phyloP scores from a whole-genome alignment of 2,329 filamentous ascomycete species.

The Arachnopeziza araneosa region DNA sequence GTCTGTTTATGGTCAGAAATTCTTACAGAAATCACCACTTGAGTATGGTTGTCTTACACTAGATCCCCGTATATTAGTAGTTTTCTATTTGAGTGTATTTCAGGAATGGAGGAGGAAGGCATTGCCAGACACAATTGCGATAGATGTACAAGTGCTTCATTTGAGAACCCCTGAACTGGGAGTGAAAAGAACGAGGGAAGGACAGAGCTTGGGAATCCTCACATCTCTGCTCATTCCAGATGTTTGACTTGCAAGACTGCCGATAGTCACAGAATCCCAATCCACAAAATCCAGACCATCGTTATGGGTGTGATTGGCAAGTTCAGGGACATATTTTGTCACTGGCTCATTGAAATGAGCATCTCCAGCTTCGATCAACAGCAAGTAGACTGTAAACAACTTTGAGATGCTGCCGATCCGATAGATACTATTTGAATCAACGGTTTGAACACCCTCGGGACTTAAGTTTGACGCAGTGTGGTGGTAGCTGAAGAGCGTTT shows the following conservation, averaged over 20 bases:
- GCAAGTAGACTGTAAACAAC: conserved; percentile 37
- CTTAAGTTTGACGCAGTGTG: not conserved
- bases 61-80: not conserved
- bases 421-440: conserved; percentile 32
- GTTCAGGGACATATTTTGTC: conserved; percentile 37
- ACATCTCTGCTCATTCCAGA: not conserved
- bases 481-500: not conserved
- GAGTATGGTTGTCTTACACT: not conserved
- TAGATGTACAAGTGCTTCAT: not conserved
- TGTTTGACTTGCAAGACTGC: not conserved
- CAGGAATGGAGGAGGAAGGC: not conserved
- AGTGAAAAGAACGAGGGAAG: not conserved
- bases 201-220: not conserved
- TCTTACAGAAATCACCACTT: not conserved
- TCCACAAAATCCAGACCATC: not conserved
- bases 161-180: not conserved
- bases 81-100: not conserved
- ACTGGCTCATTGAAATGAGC: conserved; percentile 34
- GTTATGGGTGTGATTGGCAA: conserved; percentile 25
- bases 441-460: not conserved
- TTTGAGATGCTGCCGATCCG: conserved; percentile 40
- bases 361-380: conserved; percentile 35
- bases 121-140: not conserved
- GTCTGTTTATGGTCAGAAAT: not conserved
- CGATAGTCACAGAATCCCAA: not conserved